These are phyloP conservation scores for Hygrophoropsis aurantiaca DNA, from an alignment of 768 basidiomycete species.

Conservation along the genomic window DNA sequence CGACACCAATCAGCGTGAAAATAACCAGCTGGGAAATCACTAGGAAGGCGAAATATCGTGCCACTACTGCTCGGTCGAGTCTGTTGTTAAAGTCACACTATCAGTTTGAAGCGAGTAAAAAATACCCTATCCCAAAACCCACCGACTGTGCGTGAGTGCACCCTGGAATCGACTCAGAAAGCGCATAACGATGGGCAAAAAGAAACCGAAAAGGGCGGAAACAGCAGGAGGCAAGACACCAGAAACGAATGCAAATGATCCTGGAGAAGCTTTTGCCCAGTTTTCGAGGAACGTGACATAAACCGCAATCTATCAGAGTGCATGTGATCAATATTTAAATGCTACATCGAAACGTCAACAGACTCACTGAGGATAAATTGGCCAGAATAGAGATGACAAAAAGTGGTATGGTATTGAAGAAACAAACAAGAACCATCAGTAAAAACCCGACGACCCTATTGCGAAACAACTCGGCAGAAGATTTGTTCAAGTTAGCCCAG, in stretches of 20 bases:
- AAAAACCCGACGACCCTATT: slow-evolving; percentile 77
- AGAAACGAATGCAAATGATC: slow-evolving; percentile 79
- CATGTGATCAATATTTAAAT: slow-evolving; percentile 7
- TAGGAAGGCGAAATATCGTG: slow-evolving; percentile 91
- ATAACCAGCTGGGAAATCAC: slow-evolving; percentile 92
- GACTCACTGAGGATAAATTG: slow-evolving; percentile 77
- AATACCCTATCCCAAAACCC: slow-evolving; percentile 1
- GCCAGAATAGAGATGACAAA: slow-evolving; percentile 89
- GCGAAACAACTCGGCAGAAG: slow-evolving; percentile 61
- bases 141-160: slow-evolving; percentile 33
- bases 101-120: slow-evolving; percentile 11
- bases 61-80: slow-evolving; percentile 88
- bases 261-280: slow-evolving; percentile 66
- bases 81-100: slow-evolving; percentile 31
- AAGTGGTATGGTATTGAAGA: slow-evolving; percentile 93
- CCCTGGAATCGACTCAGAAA: slow-evolving; percentile 74
- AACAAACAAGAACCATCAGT: slow-evolving; percentile 76
- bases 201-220: slow-evolving; percentile 85
- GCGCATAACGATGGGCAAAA: slow-evolving; percentile 91
- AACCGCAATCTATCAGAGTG: slow-evolving; percentile 30
- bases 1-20: slow-evolving; percentile 90
- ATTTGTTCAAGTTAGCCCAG: slow-evolving; percentile 87
- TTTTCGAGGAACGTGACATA: slow-evolving; percentile 74
- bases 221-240: slow-evolving; percentile 92
- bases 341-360: slow-evolving; percentile 2